Evolutionary conservation across 2,329 filamentous ascomycete genomes (phyloP).

Genomic region (Talaromyces sp.): DNA sequence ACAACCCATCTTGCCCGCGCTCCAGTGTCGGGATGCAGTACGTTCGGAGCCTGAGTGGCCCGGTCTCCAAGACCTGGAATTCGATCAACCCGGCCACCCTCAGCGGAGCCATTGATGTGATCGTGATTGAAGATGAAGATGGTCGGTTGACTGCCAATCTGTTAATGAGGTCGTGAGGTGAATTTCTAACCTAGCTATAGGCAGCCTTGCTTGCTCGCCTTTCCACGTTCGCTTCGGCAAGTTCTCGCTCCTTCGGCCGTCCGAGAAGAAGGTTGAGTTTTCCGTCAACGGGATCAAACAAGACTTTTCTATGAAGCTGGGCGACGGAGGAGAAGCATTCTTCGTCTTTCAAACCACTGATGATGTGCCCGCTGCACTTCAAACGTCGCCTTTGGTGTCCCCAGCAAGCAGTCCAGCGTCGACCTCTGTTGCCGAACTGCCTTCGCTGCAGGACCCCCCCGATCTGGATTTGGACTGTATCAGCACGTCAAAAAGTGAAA

Average conservation of each 20-base stretch:
- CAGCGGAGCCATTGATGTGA: conserved; percentile 96
- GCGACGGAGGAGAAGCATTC: conserved; percentile 95
- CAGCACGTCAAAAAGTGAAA: conserved; percentile 17
- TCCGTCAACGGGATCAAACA: conserved; percentile 88
- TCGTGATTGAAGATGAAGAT: conserved; percentile 95
- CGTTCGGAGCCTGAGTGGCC: conserved; percentile 90
- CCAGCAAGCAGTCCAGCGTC: conserved; percentile 73
- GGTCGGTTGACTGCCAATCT: conserved; percentile 51
- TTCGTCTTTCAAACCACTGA: conserved; percentile 97
- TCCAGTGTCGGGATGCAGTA: conserved; percentile 74
- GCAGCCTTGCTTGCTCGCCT: conserved; percentile 79
- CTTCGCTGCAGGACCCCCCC: conserved; percentile 46
- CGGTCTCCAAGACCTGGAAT: conserved; percentile 98
- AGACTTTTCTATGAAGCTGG: conserved; percentile 95
- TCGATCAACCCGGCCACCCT: conserved; percentile 97
- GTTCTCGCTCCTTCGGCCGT: conserved; percentile 90
- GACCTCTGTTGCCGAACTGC: conserved; percentile 23
- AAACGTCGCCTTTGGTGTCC: conserved; percentile 90
- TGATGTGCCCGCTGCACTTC: conserved; percentile 84
- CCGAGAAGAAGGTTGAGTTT: conserved; percentile 99
- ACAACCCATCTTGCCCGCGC: neutral
- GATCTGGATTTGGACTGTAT: conserved; percentile 42
- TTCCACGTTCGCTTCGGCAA: conserved; percentile 99
- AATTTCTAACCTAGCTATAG: conserved; percentile 26
- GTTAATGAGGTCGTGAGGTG: neutral